These are phyloP conservation scores for Metschnikowia orientalis DNA, from an alignment of 805 yeast genomes.

Conservation along the genomic window DNA sequence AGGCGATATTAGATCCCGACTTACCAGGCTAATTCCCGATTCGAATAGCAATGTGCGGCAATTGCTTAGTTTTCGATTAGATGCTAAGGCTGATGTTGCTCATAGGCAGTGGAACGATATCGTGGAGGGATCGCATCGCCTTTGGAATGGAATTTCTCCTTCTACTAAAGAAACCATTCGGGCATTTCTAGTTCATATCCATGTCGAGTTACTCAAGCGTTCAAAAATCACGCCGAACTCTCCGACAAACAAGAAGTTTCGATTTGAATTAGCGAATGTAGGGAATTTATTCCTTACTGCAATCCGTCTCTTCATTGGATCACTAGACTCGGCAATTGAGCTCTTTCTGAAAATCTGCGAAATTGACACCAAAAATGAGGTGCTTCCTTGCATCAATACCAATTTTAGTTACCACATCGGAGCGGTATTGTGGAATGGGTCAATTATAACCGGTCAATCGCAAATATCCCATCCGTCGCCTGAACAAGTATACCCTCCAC, in stretches of 20 bases:
- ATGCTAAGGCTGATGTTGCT: slow-evolving; percentile 48
- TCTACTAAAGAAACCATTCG: slow-evolving; percentile 68
- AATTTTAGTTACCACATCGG: slow-evolving; percentile 84
- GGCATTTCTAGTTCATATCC: slow-evolving; percentile 73
- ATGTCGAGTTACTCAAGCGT: slow-evolving; percentile 69
- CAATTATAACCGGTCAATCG: slow-evolving; percentile 81
- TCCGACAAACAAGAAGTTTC: slow-evolving; percentile 48
- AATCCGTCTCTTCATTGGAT: slow-evolving; percentile 74
- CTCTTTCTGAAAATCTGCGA: slow-evolving; percentile 61
- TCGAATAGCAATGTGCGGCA: slow-evolving; percentile 33
- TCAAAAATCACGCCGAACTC: slow-evolving; percentile 35
- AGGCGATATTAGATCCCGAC: slow-evolving; percentile 83
- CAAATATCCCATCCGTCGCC: slow-evolving; percentile 83
- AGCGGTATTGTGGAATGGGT: slow-evolving; percentile 66
- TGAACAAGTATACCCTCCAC: slow-evolving; percentile 19
- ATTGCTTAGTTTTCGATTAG: slow-evolving; percentile 45
- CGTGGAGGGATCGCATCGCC: slow-evolving; percentile 70
- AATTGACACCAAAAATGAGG: slow-evolving; percentile 48
- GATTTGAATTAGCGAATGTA: slow-evolving; percentile 72
- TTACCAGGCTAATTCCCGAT: slow-evolving; percentile 67
- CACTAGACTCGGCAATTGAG: slow-evolving; percentile 80
- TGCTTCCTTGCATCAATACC: slow-evolving; percentile 79
- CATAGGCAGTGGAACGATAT: slow-evolving; percentile 68
- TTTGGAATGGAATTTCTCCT: slow-evolving; percentile 61
- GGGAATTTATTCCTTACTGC: slow-evolving; percentile 86